Evolutionary conservation across 2,329 filamentous ascomycete genomes (phyloP).

Genomic region (Calonectria naviculata): DNA sequence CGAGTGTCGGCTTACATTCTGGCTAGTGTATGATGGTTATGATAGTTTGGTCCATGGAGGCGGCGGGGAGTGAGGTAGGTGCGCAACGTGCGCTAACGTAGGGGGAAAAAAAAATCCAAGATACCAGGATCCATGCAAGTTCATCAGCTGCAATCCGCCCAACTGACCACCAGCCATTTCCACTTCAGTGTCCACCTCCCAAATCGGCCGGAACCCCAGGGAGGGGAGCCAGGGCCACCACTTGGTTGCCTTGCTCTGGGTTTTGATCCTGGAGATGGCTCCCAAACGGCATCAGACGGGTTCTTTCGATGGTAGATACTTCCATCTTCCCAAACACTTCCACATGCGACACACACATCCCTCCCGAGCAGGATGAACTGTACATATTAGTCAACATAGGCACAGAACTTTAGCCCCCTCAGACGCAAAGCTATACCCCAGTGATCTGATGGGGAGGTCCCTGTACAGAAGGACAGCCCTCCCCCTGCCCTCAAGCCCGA

Average conservation of each 20-base stretch:
- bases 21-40: background rate
- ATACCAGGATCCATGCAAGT: conserved; percentile 7
- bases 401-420: background rate
- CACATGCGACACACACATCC: background rate
- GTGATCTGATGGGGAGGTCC: background rate
- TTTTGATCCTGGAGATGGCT: background rate
- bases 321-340: background rate
- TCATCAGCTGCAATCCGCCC: conserved; percentile 13
- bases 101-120: conserved; percentile 5
- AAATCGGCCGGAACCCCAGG: conserved; percentile 3
- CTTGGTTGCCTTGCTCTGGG: background rate
- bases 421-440: background rate
- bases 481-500: background rate
- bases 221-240: background rate
- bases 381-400: background rate
- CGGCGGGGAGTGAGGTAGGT: background rate
- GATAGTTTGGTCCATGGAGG: background rate
- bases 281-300: background rate
- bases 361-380: background rate
- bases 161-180: conserved; percentile 13
- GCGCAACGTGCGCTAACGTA: conserved; percentile 10
- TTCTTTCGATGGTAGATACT: background rate
- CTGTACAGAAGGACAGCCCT: background rate
- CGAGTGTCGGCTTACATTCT: background rate
- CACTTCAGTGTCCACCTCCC: conserved; percentile 7